Conservation (phyloP, 2,329 filamentous ascomycete species). For the Botrytis medusae region DNA sequence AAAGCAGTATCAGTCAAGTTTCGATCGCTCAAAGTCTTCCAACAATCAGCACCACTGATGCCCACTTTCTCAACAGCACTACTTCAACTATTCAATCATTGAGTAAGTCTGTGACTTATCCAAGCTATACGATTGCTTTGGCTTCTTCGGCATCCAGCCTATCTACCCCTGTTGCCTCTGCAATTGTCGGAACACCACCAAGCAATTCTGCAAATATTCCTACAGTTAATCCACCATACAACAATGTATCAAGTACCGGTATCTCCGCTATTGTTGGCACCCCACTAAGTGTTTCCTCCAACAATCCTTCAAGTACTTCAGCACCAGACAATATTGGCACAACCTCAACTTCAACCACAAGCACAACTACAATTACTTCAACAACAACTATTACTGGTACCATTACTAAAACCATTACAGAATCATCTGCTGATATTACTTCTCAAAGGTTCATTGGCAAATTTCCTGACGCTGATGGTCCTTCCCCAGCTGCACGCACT, state of each 20-base stretch:
- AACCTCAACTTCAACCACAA: not conserved
- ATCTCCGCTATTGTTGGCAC: not conserved
- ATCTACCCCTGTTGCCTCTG: not conserved
- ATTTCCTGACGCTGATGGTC: not conserved
- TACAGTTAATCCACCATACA: not conserved
- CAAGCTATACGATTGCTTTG: not conserved
- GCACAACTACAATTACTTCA: slow-evolving; percentile 8
- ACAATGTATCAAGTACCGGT: not conserved
- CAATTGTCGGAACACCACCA: slow-evolving; percentile 1
- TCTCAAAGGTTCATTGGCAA: slow-evolving; percentile 18
- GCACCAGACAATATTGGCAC: not conserved
- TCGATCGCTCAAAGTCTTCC: not conserved
- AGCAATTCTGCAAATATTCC: not conserved
- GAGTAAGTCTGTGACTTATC: not conserved
- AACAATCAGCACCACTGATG: not conserved
- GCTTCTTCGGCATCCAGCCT: not conserved
- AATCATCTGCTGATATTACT: not conserved
- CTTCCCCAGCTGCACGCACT: not conserved
- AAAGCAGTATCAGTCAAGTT: not conserved
- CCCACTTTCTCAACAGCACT: not conserved
- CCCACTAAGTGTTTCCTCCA: not conserved
- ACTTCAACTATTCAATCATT: not conserved
- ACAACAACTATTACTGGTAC: slow-evolving; percentile 10
- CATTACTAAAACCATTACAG: not conserved
- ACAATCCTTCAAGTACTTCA: not conserved